Evolutionary conservation across 371 early-diverging fungal genomes (phyloP).

Genomic region (Syncephalastrum monosporum): DNA sequence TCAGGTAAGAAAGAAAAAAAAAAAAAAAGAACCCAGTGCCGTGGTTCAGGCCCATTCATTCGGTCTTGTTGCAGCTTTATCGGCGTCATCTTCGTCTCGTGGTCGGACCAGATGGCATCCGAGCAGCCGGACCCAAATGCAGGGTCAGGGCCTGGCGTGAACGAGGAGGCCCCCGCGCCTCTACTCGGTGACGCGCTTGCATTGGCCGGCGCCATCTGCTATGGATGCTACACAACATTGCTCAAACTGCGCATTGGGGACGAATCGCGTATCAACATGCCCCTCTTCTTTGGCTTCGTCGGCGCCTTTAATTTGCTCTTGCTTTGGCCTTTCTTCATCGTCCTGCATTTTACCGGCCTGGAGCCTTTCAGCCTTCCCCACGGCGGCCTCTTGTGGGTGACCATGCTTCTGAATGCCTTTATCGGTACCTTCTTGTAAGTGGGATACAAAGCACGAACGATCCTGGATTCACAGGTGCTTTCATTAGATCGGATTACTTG

Average conservation of each 20-base stretch:
- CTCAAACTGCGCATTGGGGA: slow-evolving; percentile 70
- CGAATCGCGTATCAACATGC: slow-evolving; percentile 72
- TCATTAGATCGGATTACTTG: slow-evolving; percentile 64
- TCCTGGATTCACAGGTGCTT: not conserved
- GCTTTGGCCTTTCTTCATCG: slow-evolving; percentile 68
- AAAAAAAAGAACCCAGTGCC: no score
- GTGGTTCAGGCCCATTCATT: not conserved
- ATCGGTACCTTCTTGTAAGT: slow-evolving; percentile 72
- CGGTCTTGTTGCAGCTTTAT: slow-evolving; percentile 36
- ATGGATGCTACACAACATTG: slow-evolving; percentile 78
- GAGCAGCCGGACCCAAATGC: not conserved
- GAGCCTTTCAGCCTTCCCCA: slow-evolving; percentile 71
- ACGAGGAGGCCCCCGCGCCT: slow-evolving; percentile 6
- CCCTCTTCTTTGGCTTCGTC: slow-evolving; percentile 81
- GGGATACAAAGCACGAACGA: not conserved
- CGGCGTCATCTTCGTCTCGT: slow-evolving; percentile 61
- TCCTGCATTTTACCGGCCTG: slow-evolving; percentile 66
- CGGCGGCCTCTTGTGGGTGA: slow-evolving; percentile 50
- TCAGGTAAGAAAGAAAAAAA: slow-evolving; percentile 36
- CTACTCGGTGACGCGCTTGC: slow-evolving; percentile 74
- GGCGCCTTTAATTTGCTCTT: slow-evolving; percentile 73
- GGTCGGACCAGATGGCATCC: slow-evolving; percentile 31
- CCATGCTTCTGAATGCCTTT: slow-evolving; percentile 72
- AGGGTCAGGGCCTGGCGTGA: not conserved
- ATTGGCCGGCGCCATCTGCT: slow-evolving; percentile 71